A percentile compares a stretch with the other conserved stretches of the same genome.
These are phyloP conservation scores for Lachnellula hyalina DNA, from an alignment of 2,329 filamentous ascomycete species.

Conservation along the genomic window DNA sequence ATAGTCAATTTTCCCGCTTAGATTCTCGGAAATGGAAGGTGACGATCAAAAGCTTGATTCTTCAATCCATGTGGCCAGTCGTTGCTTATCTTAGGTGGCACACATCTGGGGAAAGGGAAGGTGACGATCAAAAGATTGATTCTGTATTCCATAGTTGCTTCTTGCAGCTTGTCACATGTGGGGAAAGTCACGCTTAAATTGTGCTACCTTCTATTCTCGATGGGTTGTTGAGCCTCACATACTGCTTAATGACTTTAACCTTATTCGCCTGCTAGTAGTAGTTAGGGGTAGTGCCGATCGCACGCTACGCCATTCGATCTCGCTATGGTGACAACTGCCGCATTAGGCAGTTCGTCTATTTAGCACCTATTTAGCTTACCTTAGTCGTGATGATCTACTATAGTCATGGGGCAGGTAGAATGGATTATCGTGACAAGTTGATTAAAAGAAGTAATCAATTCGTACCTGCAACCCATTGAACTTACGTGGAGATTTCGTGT, in stretches of 20 bases:
- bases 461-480: too few species aligned
- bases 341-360: constrained; percentile 3
- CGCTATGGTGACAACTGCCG: constrained; percentile 1
- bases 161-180: not conserved
- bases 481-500: too few species aligned
- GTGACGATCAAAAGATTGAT: constrained; percentile 7
- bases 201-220: constrained; percentile 8
- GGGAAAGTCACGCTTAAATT: constrained; percentile 1
- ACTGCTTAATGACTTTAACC: not conserved
- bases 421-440: not conserved
- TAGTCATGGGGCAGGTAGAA: not conserved
- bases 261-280: not conserved
- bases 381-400: not conserved
- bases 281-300: not conserved
- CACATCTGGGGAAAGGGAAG: constrained; percentile 4
- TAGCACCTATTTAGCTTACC: constrained; percentile 1
- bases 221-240: constrained; percentile 2
- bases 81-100: not conserved
- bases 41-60: constrained; percentile 9
- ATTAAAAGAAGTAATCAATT: not conserved
- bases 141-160: constrained; percentile 1
- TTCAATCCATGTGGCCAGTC: constrained; percentile 5
- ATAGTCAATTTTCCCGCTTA: not conserved
- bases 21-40: constrained; percentile 10
- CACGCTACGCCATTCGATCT: not conserved